Percentiles rank a stretch among this genome's conserved stretches.
These are phyloP conservation scores for Cryptococcus amylolentus DNA, from an alignment of 1,284 basidiomycete species.

Conservation along the genomic window DNA sequence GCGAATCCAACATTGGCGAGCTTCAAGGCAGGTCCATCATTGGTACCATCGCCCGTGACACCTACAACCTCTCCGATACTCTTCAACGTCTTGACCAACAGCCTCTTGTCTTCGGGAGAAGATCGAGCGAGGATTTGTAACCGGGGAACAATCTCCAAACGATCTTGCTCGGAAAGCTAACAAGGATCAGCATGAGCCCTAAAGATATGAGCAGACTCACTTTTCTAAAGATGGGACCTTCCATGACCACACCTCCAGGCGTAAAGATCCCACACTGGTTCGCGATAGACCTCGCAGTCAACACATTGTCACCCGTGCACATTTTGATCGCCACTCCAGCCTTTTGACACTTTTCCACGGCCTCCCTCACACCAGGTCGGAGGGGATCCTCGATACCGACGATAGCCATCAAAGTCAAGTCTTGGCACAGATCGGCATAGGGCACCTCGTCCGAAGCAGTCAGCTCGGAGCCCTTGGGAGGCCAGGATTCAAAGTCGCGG, in stretches of 20 bases:
- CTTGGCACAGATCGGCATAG: slow-evolving; percentile 65
- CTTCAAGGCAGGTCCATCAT: slow-evolving; percentile 95
- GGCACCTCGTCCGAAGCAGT: slow-evolving; percentile 56
- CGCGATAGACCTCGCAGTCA: slow-evolving; percentile 81
- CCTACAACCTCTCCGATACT: slow-evolving; percentile 87
- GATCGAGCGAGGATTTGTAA: slow-evolving; percentile 78
- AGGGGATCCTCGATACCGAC: slow-evolving; percentile 95
- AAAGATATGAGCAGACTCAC: slow-evolving; percentile 4
- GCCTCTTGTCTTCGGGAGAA: slow-evolving; percentile 93
- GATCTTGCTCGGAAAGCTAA: slow-evolving; percentile 52
- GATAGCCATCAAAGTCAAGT: slow-evolving; percentile 82
- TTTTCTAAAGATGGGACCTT: slow-evolving; percentile 71
- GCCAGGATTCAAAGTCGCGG: slow-evolving; percentile 82
- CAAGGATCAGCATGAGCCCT: not conserved
- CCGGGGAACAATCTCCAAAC: slow-evolving; percentile 55
- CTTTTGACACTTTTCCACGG: slow-evolving; percentile 76
- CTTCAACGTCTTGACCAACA: slow-evolving; percentile 85
- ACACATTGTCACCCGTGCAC: slow-evolving; percentile 97
- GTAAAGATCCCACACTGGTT: slow-evolving; percentile 92
- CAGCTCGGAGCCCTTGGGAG: slow-evolving; percentile 60
- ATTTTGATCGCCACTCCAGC: slow-evolving; percentile 98
- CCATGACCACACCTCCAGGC: slow-evolving; percentile 90
- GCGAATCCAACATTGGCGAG: slow-evolving; percentile 91
- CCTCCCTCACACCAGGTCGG: slow-evolving; percentile 80
- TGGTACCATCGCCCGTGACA: slow-evolving; percentile 97